Conservation (phyloP, 306 rosid species). For the Hylodesmum podocarpum region DNA sequence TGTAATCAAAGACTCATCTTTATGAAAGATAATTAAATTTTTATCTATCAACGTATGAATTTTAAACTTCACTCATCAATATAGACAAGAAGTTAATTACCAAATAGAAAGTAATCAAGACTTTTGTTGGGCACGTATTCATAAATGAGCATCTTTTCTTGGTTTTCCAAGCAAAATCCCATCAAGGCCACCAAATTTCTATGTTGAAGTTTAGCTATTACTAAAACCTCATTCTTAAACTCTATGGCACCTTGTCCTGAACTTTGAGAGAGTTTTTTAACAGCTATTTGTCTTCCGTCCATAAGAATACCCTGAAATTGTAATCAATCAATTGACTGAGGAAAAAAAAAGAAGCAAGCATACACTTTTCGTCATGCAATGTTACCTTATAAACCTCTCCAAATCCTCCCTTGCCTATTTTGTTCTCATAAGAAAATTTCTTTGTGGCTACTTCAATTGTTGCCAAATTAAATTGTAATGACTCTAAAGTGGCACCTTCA, state of each 20-base stretch:
- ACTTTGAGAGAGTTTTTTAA: constrained; percentile 46
- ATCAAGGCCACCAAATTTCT: constrained; percentile 52
- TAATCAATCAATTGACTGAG: background rate
- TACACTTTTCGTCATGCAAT: background rate
- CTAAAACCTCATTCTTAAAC: constrained; percentile 55
- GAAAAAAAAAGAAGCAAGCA: no score
- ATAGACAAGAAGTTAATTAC: constrained; percentile 19
- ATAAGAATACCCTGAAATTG: constrained; percentile 41
- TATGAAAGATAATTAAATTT: background rate
- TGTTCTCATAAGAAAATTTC: constrained; percentile 42
- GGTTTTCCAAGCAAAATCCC: constrained; percentile 55
- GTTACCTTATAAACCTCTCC: constrained; percentile 58
- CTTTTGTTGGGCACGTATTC: constrained; percentile 62
- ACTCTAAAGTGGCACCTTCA: constrained; percentile 34
- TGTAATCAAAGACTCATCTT: background rate
- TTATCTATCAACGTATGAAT: background rate
- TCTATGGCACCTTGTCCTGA: constrained; percentile 53
- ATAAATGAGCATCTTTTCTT: constrained; percentile 57
- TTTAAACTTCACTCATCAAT: background rate
- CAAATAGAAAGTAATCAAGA: constrained; percentile 49
- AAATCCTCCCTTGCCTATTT: constrained; percentile 57
- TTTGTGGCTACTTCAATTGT: constrained; percentile 51
- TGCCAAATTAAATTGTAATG: constrained; percentile 36
- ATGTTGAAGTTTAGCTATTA: constrained; percentile 61
- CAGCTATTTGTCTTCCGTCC: constrained; percentile 54